Conservation (phyloP, 192 early-diverging fungal genomes). For the Chytriomyces sp. region DNA sequence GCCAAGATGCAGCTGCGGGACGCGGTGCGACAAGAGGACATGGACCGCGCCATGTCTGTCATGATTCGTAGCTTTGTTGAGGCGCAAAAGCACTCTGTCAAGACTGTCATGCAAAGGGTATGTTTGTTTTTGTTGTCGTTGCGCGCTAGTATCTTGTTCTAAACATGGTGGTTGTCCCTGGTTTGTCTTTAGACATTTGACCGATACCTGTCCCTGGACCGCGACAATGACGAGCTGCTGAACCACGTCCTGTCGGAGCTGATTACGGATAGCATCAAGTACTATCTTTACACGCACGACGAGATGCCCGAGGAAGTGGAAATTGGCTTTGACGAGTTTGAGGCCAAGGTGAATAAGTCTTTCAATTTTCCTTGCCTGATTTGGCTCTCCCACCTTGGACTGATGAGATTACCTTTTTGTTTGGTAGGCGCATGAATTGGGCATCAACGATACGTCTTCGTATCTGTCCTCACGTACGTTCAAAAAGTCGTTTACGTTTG, state of each 20-base stretch:
- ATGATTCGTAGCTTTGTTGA: conserved; percentile 87
- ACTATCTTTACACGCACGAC: conserved; percentile 66
- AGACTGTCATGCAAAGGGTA: conserved; percentile 75
- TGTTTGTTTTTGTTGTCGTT: background rate
- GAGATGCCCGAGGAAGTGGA: conserved; percentile 58
- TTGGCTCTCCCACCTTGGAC: background rate
- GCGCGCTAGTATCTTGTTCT: background rate
- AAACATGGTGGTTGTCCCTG: background rate
- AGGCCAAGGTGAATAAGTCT: conserved; percentile 43
- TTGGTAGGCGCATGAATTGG: background rate
- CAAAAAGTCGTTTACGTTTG: conserved; percentile 12
- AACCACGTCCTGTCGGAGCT: conserved; percentile 74
- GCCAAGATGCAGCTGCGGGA: conserved; percentile 96
- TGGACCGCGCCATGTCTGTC: conserved; percentile 90
- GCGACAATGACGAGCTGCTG: conserved; percentile 82
- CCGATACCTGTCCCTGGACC: conserved; percentile 77
- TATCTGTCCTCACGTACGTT: conserved; percentile 4
- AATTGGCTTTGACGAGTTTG: conserved; percentile 68
- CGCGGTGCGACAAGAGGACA: conserved; percentile 85
- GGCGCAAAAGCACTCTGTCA: conserved; percentile 92
- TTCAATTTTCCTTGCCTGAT: background rate
- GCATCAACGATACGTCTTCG: background rate
- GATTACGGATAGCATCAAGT: conserved; percentile 73
- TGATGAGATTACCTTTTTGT: background rate
- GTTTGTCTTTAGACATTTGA: conserved; percentile 63